Evolutionary conservation across 2,329 filamentous ascomycete genomes (phyloP).

Genomic region (Macrophomina tecta): DNA sequence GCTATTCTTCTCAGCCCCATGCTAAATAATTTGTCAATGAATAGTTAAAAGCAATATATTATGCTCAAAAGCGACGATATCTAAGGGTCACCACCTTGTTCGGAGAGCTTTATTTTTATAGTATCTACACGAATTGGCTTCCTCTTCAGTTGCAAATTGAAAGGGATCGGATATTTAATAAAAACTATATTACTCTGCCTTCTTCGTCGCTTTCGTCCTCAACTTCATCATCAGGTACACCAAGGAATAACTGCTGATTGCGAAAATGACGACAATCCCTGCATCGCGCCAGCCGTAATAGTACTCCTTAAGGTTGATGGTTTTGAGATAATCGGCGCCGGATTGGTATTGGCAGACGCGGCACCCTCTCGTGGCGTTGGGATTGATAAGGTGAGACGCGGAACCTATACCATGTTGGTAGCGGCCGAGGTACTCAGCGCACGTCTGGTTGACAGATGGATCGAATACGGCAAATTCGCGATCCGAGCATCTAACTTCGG

Average conservation of each 20-base stretch:
- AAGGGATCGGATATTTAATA: too few species aligned
- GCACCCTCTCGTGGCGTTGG: constrained; percentile 62
- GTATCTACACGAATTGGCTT: too few species aligned
- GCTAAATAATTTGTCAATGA: too few species aligned
- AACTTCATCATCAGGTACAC: constrained; percentile 53
- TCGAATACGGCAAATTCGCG: constrained; percentile 51
- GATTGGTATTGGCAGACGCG: constrained; percentile 65
- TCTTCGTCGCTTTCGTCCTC: constrained; percentile 50
- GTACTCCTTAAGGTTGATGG: constrained; percentile 62
- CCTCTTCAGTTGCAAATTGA: too few species aligned
- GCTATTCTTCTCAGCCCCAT: too few species aligned
- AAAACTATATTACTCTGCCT: constrained; percentile 37
- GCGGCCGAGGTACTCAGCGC: constrained; percentile 60
- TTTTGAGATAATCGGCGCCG: constrained; percentile 65
- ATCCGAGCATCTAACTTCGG: constrained; percentile 43
- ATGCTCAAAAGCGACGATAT: too few species aligned
- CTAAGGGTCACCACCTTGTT: too few species aligned
- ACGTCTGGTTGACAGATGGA: constrained; percentile 60
- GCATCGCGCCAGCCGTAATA: constrained; percentile 72
- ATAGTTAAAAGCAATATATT: too few species aligned
- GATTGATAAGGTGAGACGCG: constrained; percentile 64
- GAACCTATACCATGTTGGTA: constrained; percentile 59
- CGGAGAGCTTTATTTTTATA: too few species aligned
- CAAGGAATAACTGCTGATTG: constrained; percentile 59
- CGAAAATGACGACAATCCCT: constrained; percentile 64